phyloP scores from a whole-genome alignment of 2,329 filamentous ascomycete species.

The Cladosporium velox region DNA sequence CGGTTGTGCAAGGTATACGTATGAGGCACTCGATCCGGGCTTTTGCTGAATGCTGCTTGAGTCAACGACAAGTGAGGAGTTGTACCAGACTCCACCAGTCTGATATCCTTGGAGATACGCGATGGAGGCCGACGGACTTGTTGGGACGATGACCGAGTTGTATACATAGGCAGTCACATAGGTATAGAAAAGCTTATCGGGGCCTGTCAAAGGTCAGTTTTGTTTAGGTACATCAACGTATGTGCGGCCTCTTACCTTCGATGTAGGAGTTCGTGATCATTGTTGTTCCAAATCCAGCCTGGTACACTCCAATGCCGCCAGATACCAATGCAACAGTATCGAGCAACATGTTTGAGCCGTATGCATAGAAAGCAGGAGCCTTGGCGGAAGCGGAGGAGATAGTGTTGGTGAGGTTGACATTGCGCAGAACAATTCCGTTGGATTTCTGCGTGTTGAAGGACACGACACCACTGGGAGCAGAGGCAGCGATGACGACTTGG shows the following conservation, averaged over 20 bases:
- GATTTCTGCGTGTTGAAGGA: conserved; percentile 36
- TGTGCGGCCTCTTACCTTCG: conserved; percentile 1
- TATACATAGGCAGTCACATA: conserved; percentile 47
- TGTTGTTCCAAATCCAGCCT: conserved; percentile 35
- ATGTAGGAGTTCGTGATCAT: conserved; percentile 17
- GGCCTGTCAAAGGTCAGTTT: conserved; percentile 40
- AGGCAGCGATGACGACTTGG: conserved; percentile 36
- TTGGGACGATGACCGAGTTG: conserved; percentile 47
- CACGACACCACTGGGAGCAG: conserved; percentile 31
- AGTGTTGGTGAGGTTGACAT: conserved; percentile 45
- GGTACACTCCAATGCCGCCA: conserved; percentile 38
- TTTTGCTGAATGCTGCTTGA: conserved; percentile 19
- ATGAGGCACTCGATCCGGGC: conserved; percentile 34
- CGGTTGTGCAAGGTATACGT: conserved; percentile 47
- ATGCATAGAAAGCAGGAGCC: conserved; percentile 37
- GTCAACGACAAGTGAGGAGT: conserved; percentile 21
- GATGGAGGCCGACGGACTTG: conserved; percentile 28
- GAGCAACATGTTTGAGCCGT: conserved; percentile 46
- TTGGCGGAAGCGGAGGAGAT: conserved; percentile 28
- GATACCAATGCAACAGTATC: conserved; percentile 50
- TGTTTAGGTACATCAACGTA: not conserved
- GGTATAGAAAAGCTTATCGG: conserved; percentile 46
- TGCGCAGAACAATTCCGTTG: conserved; percentile 41
- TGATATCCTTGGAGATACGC: conserved; percentile 24
- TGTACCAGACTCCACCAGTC: conserved; percentile 21